Evolutionary conservation across 2,329 filamentous ascomycete species (phyloP).

Genomic region (Claviceps sp.): DNA sequence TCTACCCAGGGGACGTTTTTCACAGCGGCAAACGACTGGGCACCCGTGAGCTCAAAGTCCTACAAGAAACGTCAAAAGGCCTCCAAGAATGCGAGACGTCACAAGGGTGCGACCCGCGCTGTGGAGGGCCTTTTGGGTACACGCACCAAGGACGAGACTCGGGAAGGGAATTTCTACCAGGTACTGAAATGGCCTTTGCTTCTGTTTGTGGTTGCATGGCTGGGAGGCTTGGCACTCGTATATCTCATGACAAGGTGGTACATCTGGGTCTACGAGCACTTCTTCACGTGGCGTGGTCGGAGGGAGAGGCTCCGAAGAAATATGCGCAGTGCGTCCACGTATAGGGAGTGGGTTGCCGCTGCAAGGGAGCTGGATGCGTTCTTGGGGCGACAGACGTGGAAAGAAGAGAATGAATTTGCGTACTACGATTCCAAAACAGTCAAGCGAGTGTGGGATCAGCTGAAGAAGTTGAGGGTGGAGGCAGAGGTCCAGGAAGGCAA

Average conservation of each 20-base stretch:
- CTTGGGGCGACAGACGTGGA: conserved; percentile 70
- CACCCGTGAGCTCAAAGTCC: conserved; percentile 66
- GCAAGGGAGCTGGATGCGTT: conserved; percentile 70
- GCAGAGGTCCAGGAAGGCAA: conserved; percentile 40
- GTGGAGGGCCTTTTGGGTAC: conserved; percentile 32
- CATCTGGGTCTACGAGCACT: conserved; percentile 85
- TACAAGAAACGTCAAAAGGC: conserved; percentile 23
- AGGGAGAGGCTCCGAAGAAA: conserved; percentile 57
- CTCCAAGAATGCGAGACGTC: conserved; percentile 17
- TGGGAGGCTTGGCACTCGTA: conserved; percentile 52
- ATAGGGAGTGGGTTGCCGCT: conserved; percentile 70
- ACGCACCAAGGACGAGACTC: conserved; percentile 74
- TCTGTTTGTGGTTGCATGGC: conserved; percentile 66
- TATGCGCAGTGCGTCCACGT: conserved; percentile 59
- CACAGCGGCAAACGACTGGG: conserved; percentile 90
- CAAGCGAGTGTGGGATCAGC: conserved; percentile 60
- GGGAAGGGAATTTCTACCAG: conserved; percentile 83
- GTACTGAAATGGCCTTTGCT: conserved; percentile 88
- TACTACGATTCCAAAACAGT: conserved; percentile 87
- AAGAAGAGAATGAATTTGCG: conserved; percentile 60
- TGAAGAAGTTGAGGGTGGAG: conserved; percentile 48
- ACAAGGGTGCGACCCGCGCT: conserved; percentile 24
- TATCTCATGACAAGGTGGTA: conserved; percentile 80
- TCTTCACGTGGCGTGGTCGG: conserved; percentile 75
- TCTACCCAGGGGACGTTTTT: conserved; percentile 47